phyloP scores from a whole-genome alignment of 2,329 filamentous ascomycete species.

The Cercospora sesami region DNA sequence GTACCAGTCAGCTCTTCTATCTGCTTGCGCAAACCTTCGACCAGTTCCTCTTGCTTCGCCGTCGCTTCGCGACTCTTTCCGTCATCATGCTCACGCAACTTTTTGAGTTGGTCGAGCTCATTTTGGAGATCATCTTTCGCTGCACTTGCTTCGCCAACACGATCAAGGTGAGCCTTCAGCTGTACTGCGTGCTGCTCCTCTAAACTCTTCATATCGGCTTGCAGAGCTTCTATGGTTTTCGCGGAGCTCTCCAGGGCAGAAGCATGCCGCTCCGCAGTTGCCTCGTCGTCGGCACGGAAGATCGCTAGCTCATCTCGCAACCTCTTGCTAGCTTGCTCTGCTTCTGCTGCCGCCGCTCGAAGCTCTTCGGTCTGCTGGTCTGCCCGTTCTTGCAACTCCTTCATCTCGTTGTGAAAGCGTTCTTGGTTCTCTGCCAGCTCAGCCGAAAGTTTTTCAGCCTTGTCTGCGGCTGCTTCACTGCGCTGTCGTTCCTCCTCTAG shows the following conservation, averaged over 20 bases:
- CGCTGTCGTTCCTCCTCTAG: slow-evolving; percentile 29
- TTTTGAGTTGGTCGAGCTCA: slow-evolving; percentile 23
- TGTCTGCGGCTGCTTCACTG: slow-evolving; percentile 13
- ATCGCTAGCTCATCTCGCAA: slow-evolving; percentile 23
- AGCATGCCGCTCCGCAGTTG: slow-evolving; percentile 17
- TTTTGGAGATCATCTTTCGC: slow-evolving; percentile 18
- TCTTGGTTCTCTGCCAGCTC: slow-evolving; percentile 15
- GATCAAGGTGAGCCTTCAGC: slow-evolving; percentile 17
- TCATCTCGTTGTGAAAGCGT: slow-evolving; percentile 21
- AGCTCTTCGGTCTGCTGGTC: slow-evolving; percentile 23
- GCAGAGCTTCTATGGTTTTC: slow-evolving; percentile 17
- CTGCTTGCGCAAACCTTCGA: slow-evolving; percentile 26
- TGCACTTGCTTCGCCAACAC: slow-evolving; percentile 13
- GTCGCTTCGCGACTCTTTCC: slow-evolving; percentile 11
- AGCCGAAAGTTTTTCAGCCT: slow-evolving; percentile 23
- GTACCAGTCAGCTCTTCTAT: slow-evolving; percentile 30
- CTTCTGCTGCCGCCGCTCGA: slow-evolving; percentile 10
- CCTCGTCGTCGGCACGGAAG: slow-evolving; percentile 17
- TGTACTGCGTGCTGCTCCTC: slow-evolving; percentile 21
- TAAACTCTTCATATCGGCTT: slow-evolving; percentile 22
- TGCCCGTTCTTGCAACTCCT: slow-evolving; percentile 18
- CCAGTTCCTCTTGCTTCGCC: slow-evolving; percentile 18
- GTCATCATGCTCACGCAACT: slow-evolving; percentile 13
- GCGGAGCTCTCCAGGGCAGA: slow-evolving; percentile 17
- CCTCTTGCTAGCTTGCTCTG: slow-evolving; percentile 20